Conservation (phyloP, 202 grass and related monocot species). For the Digitaria exilis region DNA sequence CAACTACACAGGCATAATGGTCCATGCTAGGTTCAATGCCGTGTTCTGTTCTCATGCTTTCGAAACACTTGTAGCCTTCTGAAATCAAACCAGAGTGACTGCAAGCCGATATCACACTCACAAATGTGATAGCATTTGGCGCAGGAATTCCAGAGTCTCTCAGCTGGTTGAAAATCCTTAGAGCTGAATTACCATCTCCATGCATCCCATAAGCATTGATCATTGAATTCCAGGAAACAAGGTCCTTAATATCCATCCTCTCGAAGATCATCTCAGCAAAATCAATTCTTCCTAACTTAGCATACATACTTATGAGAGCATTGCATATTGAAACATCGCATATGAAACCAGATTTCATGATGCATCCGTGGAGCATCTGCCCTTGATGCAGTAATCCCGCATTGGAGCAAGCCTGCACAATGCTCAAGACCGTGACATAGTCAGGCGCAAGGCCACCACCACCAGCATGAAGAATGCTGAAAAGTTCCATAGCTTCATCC, state of each 20-base stretch:
- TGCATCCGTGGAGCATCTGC: slow-evolving; percentile 55
- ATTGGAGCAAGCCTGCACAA: slow-evolving; percentile 58
- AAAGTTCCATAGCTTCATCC: slow-evolving; percentile 56
- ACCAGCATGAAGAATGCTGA: slow-evolving; percentile 51
- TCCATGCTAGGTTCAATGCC: slow-evolving; percentile 61
- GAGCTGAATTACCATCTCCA: slow-evolving; percentile 53
- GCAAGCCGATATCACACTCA: slow-evolving; percentile 59
- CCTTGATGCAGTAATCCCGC: slow-evolving; percentile 52
- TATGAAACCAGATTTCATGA: slow-evolving; percentile 37
- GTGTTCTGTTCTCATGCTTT: slow-evolving; percentile 63
- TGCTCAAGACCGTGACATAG: slow-evolving; percentile 54
- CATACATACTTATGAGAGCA: slow-evolving; percentile 73
- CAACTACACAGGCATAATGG: slow-evolving; percentile 74
- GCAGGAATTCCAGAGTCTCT: slow-evolving; percentile 36
- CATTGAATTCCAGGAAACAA: slow-evolving; percentile 74
- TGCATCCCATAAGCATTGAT: slow-evolving; percentile 69
- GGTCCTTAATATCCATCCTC: slow-evolving; percentile 47
- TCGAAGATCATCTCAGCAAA: slow-evolving; percentile 56
- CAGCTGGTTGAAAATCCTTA: slow-evolving; percentile 53
- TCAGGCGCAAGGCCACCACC: slow-evolving; percentile 45
- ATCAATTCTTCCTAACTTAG: slow-evolving; percentile 64
- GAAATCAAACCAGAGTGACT: slow-evolving; percentile 66
- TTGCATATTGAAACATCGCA: slow-evolving; percentile 52
- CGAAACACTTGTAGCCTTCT: slow-evolving; percentile 64
- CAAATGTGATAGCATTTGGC: slow-evolving; percentile 67